Percentiles rank a stretch among this genome's conserved stretches.
These are phyloP conservation scores for Aspergillus alliaceus DNA, from an alignment of 2,329 filamentous ascomycete genomes.

Conservation along the genomic window DNA sequence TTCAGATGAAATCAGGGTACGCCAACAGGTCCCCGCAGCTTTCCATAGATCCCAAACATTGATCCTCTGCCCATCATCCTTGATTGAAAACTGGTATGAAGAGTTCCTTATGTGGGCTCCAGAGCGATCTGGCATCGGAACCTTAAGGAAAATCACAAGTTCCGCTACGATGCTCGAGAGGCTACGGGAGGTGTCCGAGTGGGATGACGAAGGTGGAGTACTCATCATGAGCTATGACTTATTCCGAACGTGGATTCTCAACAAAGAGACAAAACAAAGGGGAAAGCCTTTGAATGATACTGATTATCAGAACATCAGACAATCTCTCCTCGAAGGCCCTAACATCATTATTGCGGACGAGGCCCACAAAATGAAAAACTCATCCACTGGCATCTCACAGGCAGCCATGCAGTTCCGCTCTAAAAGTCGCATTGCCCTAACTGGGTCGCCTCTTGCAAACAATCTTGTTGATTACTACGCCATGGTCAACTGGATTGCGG, in stretches of 20 bases:
- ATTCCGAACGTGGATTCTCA: slow-evolving; percentile 53
- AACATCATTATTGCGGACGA: slow-evolving; percentile 82
- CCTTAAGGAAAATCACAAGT: slow-evolving; percentile 57
- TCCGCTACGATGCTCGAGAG: slow-evolving; percentile 41
- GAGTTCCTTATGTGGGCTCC: slow-evolving; percentile 73
- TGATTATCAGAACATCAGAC: slow-evolving; percentile 41
- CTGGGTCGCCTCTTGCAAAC: slow-evolving; percentile 83
- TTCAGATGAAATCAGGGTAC: slow-evolving; percentile 59
- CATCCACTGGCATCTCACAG: slow-evolving; percentile 51
- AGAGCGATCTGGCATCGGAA: slow-evolving; percentile 52
- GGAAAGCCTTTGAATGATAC: slow-evolving; percentile 31
- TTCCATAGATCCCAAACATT: slow-evolving; percentile 66
- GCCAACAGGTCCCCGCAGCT: slow-evolving; percentile 65
- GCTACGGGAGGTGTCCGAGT: slow-evolving; percentile 51
- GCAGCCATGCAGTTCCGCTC: slow-evolving; percentile 64
- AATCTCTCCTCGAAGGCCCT: slow-evolving; percentile 59
- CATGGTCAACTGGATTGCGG: slow-evolving; percentile 87
- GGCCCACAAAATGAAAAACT: slow-evolving; percentile 76
- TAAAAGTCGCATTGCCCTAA: slow-evolving; percentile 74
- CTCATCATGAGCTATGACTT: slow-evolving; percentile 75
- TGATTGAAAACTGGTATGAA: slow-evolving; percentile 81
- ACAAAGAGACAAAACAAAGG: slow-evolving; percentile 30
- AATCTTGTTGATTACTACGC: slow-evolving; percentile 79
- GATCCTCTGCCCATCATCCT: slow-evolving; percentile 70
- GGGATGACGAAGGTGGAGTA: slow-evolving; percentile 67